Evolutionary conservation across 106 monocot genomes (phyloP).

Genomic region (Acorus calamus): DNA sequence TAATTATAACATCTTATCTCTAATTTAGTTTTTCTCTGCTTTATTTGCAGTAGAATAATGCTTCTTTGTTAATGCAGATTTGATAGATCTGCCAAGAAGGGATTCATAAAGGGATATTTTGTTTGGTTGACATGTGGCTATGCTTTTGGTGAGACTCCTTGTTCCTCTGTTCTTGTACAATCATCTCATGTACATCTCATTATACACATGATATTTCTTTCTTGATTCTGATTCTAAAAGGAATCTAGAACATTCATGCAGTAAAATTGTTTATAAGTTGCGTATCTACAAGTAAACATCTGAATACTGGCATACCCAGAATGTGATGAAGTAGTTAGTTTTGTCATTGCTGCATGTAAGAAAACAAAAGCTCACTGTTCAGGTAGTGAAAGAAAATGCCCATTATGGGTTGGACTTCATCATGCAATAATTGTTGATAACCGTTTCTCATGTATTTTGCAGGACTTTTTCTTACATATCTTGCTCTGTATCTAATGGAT

Average conservation of each 20-base stretch:
- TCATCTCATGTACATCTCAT: neutral
- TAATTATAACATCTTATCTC: neutral
- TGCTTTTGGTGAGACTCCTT: slow-evolving; percentile 39
- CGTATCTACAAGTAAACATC: too few species aligned
- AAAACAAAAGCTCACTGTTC: neutral
- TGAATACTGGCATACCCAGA: too few species aligned
- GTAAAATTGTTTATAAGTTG: too few species aligned
- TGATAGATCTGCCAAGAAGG: slow-evolving; percentile 40
- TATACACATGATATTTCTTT: too few species aligned
- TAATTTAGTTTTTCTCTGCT: neutral
- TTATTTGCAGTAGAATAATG: neutral
- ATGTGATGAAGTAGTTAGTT: too few species aligned
- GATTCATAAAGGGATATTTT: slow-evolving; percentile 47
- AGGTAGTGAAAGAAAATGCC: neutral
- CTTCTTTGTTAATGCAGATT: slow-evolving; percentile 29
- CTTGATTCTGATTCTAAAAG: too few species aligned
- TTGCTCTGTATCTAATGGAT: slow-evolving; percentile 83
- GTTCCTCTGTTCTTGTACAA: neutral
- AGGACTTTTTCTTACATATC: slow-evolving; percentile 87
- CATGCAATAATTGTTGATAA: neutral
- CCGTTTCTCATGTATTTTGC: slow-evolving; percentile 1
- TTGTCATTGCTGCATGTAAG: neutral
- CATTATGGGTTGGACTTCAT: too few species aligned
- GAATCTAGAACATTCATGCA: too few species aligned
- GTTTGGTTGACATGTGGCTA: slow-evolving; percentile 52